Percentiles rank a stretch among this genome's conserved stretches.
phyloP scores from a whole-genome alignment of 352 stramenopile genomes.

The Pythium rishiriense region DNA sequence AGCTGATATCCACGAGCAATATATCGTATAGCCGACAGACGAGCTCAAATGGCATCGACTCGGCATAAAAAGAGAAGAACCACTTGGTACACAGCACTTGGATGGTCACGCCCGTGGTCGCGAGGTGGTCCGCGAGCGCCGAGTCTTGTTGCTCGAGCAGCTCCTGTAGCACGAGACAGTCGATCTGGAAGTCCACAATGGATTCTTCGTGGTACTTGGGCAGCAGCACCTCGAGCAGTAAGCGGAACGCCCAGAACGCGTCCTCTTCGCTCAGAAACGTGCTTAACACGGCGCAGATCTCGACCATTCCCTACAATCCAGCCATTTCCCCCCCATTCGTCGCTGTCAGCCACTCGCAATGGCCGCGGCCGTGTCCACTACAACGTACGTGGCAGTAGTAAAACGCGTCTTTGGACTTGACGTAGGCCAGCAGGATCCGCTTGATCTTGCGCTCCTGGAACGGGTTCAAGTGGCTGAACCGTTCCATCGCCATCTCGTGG shows the following conservation, averaged over 20 bases:
- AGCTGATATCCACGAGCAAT: slow-evolving; percentile 71
- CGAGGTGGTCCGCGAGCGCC: slow-evolving; percentile 58
- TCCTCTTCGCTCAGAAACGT: slow-evolving; percentile 79
- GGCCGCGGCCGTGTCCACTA: neutral
- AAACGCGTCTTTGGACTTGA: slow-evolving; percentile 68
- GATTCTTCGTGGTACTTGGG: slow-evolving; percentile 84
- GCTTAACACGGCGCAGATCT: slow-evolving; percentile 75
- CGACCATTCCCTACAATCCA: slow-evolving; percentile 59
- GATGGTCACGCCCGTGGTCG: slow-evolving; percentile 59
- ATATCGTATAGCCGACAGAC: slow-evolving; percentile 79
- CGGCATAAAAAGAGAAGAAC: slow-evolving; percentile 86
- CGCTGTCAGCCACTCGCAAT: too few relatives aligned
- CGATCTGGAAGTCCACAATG: slow-evolving; percentile 76
- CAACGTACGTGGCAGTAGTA: slow-evolving; percentile 67
- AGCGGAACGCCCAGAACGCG: slow-evolving; percentile 74
- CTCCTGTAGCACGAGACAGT: slow-evolving; percentile 81
- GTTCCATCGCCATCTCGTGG: slow-evolving; percentile 78
- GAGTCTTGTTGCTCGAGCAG: slow-evolving; percentile 53
- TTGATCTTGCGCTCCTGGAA: slow-evolving; percentile 87
- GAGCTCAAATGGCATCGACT: slow-evolving; percentile 80
- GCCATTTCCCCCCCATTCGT: too few relatives aligned
- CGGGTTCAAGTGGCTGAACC: slow-evolving; percentile 74
- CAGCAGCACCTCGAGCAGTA: slow-evolving; percentile 71
- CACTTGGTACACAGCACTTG: slow-evolving; percentile 83
- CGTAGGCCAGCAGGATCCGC: slow-evolving; percentile 72